Evolutionary conservation across 768 basidiomycete genomes (phyloP), one percentile per base, ranked within the genome.

Genomic region (Naganishia friedmannii): DNA sequence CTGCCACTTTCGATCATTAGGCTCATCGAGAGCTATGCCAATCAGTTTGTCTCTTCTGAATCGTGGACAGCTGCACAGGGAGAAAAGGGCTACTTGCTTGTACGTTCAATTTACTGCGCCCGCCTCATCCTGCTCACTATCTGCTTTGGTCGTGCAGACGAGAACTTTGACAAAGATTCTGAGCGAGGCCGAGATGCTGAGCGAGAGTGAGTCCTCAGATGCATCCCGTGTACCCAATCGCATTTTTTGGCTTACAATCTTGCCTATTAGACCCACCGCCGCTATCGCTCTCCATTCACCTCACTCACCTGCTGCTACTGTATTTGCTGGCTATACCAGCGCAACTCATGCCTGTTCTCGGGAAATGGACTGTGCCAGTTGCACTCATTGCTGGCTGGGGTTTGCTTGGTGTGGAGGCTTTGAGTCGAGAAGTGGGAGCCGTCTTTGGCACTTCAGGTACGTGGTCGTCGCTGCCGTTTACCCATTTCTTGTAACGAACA

Each of bases 331-430:
- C 80, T 17, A 67, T 81, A 21, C 78, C 80, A 3, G 70, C 69
- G 29, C 76, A 78, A 4, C 70, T 79, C 13, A 73, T 79, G 5
- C 78, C 77, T 42, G 71, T 75, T 15, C 74, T 78, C 0, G 72
- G 69, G 7, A 73, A 74, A 7, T 77, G 73, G 69, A 63, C 73
- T 3, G 70, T 77, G 10, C 53, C 77, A 10, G 74, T 81, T 26
- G 75, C 76, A 1, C 45, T 78, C 37, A 69, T 81, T 3, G 78
- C 78, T 13, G 78, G 76, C 26, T 81, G 80, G 80, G 78, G 75
- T 67, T 56, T 81, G 0, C 63, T 79, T 19, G 80, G 80, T 26
- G 70, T 81, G 1, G 78, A 81, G 65, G 78, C 78, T 32, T 58
- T 81, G n/a, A 75, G 78, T 26, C 65, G 71, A 17, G 80, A 81